Percentiles rank a stretch among this genome's conserved stretches.
phyloP scores from a whole-genome alignment of 176 grass and related monocot genomes.

The Sorghum bicolor region DNA sequence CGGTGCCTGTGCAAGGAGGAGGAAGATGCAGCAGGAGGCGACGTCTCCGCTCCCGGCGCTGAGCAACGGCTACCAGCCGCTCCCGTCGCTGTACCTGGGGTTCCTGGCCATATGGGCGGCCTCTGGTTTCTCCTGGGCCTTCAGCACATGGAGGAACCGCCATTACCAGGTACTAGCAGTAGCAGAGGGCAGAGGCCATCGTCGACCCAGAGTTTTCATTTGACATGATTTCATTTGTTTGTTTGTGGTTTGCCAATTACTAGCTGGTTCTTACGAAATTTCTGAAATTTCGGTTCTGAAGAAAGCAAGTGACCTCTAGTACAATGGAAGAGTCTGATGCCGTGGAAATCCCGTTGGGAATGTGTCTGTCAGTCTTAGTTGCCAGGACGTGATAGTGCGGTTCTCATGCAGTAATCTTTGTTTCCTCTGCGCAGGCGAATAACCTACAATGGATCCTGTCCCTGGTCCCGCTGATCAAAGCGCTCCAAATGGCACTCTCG shows the following conservation, averaged over 20 bases:
- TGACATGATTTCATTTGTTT: not conserved
- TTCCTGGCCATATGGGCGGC: constrained; percentile 83
- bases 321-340: not conserved
- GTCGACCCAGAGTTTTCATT: not conserved
- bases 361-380: not conserved
- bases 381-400: too few species aligned
- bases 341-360: not conserved
- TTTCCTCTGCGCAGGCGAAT: constrained; percentile 44
- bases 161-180: constrained; percentile 80
- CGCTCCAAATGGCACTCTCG: constrained; percentile 80
- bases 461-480: constrained; percentile 69
- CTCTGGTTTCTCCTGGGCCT: constrained; percentile 77
- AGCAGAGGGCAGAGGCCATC: not conserved
- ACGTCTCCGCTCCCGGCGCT: constrained; percentile 35
- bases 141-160: constrained; percentile 79
- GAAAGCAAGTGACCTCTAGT: not conserved
- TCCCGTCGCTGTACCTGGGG: constrained; percentile 76
- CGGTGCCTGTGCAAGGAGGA: not conserved
- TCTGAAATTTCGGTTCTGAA: not conserved
- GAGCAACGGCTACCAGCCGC: constrained; percentile 72
- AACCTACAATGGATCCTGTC: constrained; percentile 94
- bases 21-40: constrained; percentile 20
- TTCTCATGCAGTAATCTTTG: not conserved
- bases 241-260: not conserved
- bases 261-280: not conserved